Conservation (phyloP, 1,284 basidiomycete genomes). For the Prillingera fragicola region DNA sequence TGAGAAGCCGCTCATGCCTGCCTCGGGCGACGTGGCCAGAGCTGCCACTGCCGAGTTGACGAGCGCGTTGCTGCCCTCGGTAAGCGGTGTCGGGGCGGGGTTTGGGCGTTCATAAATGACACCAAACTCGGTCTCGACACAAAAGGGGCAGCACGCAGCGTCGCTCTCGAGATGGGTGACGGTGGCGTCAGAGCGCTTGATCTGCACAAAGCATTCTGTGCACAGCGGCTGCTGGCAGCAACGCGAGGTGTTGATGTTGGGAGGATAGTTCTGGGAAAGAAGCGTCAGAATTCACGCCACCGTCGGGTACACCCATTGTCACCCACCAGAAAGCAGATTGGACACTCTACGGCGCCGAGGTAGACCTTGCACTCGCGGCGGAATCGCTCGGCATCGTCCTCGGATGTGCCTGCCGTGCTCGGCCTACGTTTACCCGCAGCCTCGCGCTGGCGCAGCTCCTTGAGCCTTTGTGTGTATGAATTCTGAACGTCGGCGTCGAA, state of each 20-base stretch:
- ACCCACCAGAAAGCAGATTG: conserved; percentile 97
- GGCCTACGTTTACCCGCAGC: conserved; percentile 16
- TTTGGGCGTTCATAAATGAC: conserved; percentile 77
- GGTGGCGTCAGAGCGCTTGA: conserved; percentile 91
- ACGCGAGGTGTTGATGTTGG: conserved; percentile 91
- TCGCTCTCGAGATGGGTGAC: conserved; percentile 85
- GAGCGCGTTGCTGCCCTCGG: conserved; percentile 1
- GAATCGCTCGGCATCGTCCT: conserved; percentile 53
- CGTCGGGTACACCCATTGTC: no score
- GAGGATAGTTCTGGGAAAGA: conserved; percentile 63
- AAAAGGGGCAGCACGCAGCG: conserved; percentile 92
- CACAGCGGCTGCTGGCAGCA: conserved; percentile 98
- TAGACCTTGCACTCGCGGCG: conserved; percentile 68
- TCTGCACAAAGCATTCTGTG: conserved; percentile 98
- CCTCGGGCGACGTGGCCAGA: conserved; percentile 53
- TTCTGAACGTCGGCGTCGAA: conserved; percentile 35
- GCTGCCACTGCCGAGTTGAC: conserved; percentile 22
- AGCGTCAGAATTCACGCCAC: background rate
- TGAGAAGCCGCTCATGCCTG: conserved; percentile 52
- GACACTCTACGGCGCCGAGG: conserved; percentile 84
- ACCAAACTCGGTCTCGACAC: conserved; percentile 94
- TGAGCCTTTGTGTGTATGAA: conserved; percentile 28
- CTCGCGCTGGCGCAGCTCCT: conserved; percentile 31
- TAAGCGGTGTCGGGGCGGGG: conserved; percentile 7
- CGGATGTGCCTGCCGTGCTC: no score